phyloP scores from a whole-genome alignment of 2,329 filamentous ascomycete genomes.

The Epichloe coenophiala region DNA sequence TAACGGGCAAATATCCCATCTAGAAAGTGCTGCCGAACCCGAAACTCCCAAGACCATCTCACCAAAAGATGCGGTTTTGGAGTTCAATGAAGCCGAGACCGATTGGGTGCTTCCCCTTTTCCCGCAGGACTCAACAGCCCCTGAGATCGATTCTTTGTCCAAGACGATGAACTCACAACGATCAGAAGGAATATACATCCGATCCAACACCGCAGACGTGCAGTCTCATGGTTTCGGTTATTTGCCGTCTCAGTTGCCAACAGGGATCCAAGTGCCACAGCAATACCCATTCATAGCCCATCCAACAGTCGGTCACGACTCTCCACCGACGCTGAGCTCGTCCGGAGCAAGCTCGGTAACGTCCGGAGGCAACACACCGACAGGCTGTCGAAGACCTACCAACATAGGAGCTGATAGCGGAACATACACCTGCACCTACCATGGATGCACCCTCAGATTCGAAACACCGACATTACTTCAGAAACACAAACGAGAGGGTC shows the following conservation, averaged over 20 bases:
- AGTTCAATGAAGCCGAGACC: slow-evolving; percentile 66
- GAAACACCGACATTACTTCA: slow-evolving; percentile 77
- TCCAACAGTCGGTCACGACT: slow-evolving; percentile 19
- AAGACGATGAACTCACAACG: slow-evolving; percentile 17
- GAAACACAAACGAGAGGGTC: slow-evolving; percentile 89
- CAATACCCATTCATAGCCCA: slow-evolving; percentile 38
- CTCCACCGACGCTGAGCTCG: slow-evolving; percentile 28
- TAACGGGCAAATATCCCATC: slow-evolving; percentile 23
- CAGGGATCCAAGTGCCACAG: slow-evolving; percentile 30
- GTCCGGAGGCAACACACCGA: slow-evolving; percentile 19
- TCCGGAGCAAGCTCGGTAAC: slow-evolving; percentile 31
- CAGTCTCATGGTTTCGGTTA: slow-evolving; percentile 5
- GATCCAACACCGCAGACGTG: slow-evolving; percentile 1
- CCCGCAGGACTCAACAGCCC: slow-evolving; percentile 40
- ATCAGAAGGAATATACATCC: slow-evolving; percentile 9
- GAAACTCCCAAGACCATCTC: slow-evolving; percentile 74
- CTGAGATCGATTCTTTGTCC: slow-evolving; percentile 25
- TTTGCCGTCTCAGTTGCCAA: slow-evolving; percentile 22
- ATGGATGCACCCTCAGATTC: slow-evolving; percentile 78
- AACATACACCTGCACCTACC: slow-evolving; percentile 93
- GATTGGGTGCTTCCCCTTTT: slow-evolving; percentile 63
- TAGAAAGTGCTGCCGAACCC: slow-evolving; percentile 26
- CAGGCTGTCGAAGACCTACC: slow-evolving; percentile 36
- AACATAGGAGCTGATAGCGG: slow-evolving; percentile 63
- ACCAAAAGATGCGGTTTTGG: slow-evolving; percentile 79